These are phyloP conservation scores for Spergularia marina DNA, from an alignment of 148 eudicot genomes.

Conservation along the genomic window DNA sequence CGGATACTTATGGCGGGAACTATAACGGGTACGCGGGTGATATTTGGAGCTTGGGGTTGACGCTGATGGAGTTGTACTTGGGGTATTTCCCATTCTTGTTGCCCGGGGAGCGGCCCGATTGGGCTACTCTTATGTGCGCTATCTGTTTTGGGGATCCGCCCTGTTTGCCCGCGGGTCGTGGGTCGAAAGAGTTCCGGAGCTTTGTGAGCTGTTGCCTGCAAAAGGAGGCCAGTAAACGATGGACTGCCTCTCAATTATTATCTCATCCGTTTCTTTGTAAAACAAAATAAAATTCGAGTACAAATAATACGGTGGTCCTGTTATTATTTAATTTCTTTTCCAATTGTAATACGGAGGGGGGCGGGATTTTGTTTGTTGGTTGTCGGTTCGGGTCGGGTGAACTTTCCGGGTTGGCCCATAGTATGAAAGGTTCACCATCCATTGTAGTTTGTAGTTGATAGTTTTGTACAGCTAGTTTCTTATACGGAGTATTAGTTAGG, in stretches of 20 bases:
- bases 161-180: slow-evolving; percentile 34
- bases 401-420: neutral
- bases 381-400: neutral
- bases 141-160: slow-evolving; percentile 94
- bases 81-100: slow-evolving; percentile 75
- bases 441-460: neutral
- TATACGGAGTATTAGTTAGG: neutral
- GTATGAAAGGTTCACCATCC: neutral
- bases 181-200: slow-evolving; percentile 37
- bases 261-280: slow-evolving; percentile 41
- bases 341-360: neutral
- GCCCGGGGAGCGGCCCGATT: slow-evolving; percentile 79
- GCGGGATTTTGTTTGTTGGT: no score
- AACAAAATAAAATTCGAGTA: neutral
- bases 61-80: slow-evolving; percentile 70
- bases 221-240: slow-evolving; percentile 40
- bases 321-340: neutral
- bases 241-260: slow-evolving; percentile 38
- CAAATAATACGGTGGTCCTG: neutral
- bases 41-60: slow-evolving; percentile 86
- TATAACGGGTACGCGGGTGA: slow-evolving; percentile 87
- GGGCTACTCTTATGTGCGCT: slow-evolving; percentile 94
- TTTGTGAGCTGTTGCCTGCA: slow-evolving; percentile 44
- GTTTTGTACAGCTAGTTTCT: neutral
- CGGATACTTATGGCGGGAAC: slow-evolving; percentile 71